Evolutionary conservation across 805 yeast species (phyloP).

Genomic region (Metschnikowia lachancei): DNA sequence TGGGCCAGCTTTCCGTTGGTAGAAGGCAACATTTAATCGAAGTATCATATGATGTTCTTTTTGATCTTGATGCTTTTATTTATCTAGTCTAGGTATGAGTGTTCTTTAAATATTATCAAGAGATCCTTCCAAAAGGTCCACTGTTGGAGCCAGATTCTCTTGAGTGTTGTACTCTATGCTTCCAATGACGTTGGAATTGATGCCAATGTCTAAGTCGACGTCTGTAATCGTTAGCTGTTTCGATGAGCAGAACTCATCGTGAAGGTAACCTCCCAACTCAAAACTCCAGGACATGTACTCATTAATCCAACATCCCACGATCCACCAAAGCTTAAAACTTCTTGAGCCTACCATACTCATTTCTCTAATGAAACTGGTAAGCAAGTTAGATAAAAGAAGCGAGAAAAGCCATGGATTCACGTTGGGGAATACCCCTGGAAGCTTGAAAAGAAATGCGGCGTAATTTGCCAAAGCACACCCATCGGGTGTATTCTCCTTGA

Average conservation of each 20-base stretch:
- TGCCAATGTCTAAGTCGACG: conserved; percentile 5
- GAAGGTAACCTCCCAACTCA: conserved; percentile 57
- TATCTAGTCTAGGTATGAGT: not conserved
- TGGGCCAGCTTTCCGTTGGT: no score
- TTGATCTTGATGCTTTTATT: not conserved
- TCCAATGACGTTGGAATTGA: conserved; percentile 3
- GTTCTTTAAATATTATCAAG: not conserved
- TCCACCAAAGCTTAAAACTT: conserved; percentile 75
- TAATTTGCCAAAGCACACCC: conserved; percentile 25
- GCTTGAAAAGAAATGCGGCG: conserved; percentile 31
- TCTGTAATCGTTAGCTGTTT: conserved; percentile 2
- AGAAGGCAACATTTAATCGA: no score
- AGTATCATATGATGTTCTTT: no score
- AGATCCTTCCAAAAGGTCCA: conserved; percentile 16
- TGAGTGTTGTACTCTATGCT: conserved; percentile 1
- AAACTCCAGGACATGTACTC: conserved; percentile 68
- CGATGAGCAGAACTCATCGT: conserved; percentile 25
- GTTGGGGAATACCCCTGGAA: conserved; percentile 49
- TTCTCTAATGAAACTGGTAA: conserved; percentile 61
- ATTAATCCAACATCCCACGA: conserved; percentile 70
- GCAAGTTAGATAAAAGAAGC: conserved; percentile 49
- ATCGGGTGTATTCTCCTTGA: conserved; percentile 15
- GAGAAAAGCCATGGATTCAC: conserved; percentile 55
- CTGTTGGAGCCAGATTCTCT: conserved; percentile 5
- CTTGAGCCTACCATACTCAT: conserved; percentile 56